Conservation (phyloP, 306 rosid genomes). For the Styphnolobium japonicum region DNA sequence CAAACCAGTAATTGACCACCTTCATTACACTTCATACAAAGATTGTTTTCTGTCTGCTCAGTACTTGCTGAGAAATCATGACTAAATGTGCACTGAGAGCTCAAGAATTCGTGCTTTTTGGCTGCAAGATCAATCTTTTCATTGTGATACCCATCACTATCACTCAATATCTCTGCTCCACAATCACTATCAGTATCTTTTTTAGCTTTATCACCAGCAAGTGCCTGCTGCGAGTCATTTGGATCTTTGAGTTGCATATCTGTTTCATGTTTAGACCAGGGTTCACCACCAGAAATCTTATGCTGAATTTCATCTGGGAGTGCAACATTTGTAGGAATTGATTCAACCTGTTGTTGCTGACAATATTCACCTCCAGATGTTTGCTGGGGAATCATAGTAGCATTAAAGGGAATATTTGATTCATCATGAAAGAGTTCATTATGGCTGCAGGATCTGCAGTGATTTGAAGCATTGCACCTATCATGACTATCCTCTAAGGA, state of each 20-base stretch:
- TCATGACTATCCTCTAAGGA: conserved; percentile 25
- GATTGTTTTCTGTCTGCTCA: conserved; percentile 22
- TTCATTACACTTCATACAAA: conserved; percentile 58
- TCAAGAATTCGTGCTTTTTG: conserved; percentile 43
- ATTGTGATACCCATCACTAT: conserved; percentile 34
- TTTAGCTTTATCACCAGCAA: conserved; percentile 29
- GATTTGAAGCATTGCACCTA: conserved; percentile 31
- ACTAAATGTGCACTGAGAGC: conserved; percentile 31
- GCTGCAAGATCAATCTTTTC: conserved; percentile 37
- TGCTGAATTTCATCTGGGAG: background rate
- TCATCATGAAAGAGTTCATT: conserved; percentile 24
- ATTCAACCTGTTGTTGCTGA: conserved; percentile 21
- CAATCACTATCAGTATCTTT: conserved; percentile 22
- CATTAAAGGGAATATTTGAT: conserved; percentile 20
- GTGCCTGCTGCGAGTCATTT: conserved; percentile 26
- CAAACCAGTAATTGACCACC: conserved; percentile 60
- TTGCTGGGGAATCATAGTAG: conserved; percentile 4
- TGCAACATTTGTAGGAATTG: conserved; percentile 8
- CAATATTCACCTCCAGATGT: conserved; percentile 17
- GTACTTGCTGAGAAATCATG: conserved; percentile 29
- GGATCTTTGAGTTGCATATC: conserved; percentile 24
- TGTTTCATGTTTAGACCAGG: conserved; percentile 16
- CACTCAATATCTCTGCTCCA: conserved; percentile 33
- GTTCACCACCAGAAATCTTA: background rate
- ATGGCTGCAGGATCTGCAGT: conserved; percentile 5